phyloP scores from a whole-genome alignment of 305 asterid species.

The Solanum hybrid region DNA sequence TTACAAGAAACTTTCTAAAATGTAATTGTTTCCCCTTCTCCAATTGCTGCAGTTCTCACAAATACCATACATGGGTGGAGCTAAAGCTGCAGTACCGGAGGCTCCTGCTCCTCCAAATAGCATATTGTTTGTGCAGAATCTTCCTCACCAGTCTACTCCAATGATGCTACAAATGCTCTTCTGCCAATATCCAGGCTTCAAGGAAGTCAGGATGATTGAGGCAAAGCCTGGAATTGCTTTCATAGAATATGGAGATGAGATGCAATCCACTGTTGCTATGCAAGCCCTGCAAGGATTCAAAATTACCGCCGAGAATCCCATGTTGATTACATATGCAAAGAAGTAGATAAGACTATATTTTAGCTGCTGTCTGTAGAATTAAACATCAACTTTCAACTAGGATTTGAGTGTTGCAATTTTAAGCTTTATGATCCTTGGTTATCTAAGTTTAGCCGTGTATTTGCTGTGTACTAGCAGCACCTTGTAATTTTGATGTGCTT shows the following conservation, averaged over 20 bases:
- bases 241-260: slow-evolving; percentile 81
- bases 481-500: not conserved
- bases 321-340: slow-evolving; percentile 87
- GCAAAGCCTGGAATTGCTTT: slow-evolving; percentile 97
- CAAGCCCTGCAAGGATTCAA: slow-evolving; percentile 86
- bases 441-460: not conserved
- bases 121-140: slow-evolving; percentile 85
- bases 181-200: slow-evolving; percentile 78
- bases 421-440: not conserved
- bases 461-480: not conserved
- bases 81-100: slow-evolving; percentile 58
- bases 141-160: slow-evolving; percentile 87
- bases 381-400: not conserved
- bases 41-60: slow-evolving; percentile 62
- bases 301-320: slow-evolving; percentile 67
- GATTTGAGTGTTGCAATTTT: not conserved
- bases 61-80: slow-evolving; percentile 58
- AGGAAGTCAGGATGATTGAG: slow-evolving; percentile 94
- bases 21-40: not conserved
- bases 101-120: slow-evolving; percentile 96
- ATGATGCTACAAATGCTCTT: slow-evolving; percentile 97
- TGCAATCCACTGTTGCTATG: slow-evolving; percentile 90
- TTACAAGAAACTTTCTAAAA: not conserved
- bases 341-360: slow-evolving; percentile 30
- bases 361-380: slow-evolving; percentile 3